Conservation (phyloP, 495 filamentous ascomycete genomes). For the Viridothelium virens region DNA sequence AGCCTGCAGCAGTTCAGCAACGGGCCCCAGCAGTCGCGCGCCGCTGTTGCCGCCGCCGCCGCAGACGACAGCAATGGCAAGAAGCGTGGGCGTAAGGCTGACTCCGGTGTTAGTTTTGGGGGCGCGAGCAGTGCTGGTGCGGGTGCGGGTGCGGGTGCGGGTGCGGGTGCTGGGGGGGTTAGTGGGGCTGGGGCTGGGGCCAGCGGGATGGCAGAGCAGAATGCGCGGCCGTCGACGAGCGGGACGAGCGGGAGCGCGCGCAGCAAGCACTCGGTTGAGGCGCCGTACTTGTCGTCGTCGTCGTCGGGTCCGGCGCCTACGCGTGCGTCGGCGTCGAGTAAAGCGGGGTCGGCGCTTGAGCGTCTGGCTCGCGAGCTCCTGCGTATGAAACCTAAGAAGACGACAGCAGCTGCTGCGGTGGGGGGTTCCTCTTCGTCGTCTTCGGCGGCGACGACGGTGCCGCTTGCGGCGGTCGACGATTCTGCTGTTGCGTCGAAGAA, state of each 20-base stretch:
- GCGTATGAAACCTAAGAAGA: constrained; percentile 33
- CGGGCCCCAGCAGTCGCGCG: not conserved
- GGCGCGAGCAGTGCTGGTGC: constrained; percentile 26
- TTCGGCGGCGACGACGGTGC: constrained; percentile 5
- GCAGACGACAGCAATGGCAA: constrained; percentile 7
- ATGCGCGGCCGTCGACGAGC: constrained; percentile 1
- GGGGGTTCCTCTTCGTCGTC: constrained; percentile 21
- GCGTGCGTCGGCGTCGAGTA: constrained; percentile 10
- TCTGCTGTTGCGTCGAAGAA: constrained; percentile 15
- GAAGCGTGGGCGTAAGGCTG: constrained; percentile 42
- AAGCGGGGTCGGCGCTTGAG: constrained; percentile 48
- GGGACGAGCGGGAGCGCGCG: constrained; percentile 30
- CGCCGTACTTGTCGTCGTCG: not conserved
- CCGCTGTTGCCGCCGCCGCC: constrained; percentile 17
- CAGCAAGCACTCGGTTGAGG: constrained; percentile 15
- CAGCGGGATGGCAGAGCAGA: too few relatives aligned
- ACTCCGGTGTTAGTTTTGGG: constrained; percentile 56
- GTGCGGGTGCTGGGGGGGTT: too few relatives aligned
- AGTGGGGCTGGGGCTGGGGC: too few relatives aligned
- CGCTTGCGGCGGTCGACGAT: not conserved
- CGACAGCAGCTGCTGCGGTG: constrained; percentile 15
- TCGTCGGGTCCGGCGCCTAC: constrained; percentile 20
- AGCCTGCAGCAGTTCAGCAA: constrained; percentile 40
- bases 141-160: too few relatives aligned
- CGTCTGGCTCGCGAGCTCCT: constrained; percentile 51